phyloP scores from a whole-genome alignment of 192 early-diverging fungal genomes.

The Gaertneriomyces sp. region DNA sequence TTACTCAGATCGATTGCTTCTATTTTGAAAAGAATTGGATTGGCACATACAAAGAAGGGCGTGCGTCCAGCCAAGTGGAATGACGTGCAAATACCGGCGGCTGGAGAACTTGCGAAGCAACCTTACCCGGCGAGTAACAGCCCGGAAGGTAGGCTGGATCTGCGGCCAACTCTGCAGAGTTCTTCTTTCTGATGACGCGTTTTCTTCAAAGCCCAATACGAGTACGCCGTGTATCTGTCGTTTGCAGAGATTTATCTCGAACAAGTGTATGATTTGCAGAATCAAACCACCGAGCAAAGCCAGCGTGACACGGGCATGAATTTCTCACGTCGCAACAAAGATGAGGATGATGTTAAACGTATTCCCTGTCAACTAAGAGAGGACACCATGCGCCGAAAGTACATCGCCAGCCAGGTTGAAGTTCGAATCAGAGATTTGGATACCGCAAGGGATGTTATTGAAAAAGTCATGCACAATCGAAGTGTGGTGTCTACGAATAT shows the following conservation, averaged over 20 bases:
- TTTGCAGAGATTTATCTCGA: conserved; percentile 16
- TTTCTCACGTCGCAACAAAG: conserved; percentile 1
- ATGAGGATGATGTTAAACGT: background rate
- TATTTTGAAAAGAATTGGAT: conserved; percentile 8
- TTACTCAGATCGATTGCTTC: conserved; percentile 13
- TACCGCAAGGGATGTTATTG: conserved; percentile 1
- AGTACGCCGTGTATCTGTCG: conserved; percentile 18
- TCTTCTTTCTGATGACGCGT: no score
- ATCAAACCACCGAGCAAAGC: background rate
- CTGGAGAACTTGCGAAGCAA: no score
- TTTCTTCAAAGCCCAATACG: conserved; percentile 2
- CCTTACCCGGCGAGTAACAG: no score
- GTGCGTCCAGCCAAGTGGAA: conserved; percentile 18
- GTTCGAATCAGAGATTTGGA: conserved; percentile 13
- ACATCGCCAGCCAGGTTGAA: conserved; percentile 17
- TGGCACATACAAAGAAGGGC: conserved; percentile 2
- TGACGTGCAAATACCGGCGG: conserved; percentile 7
- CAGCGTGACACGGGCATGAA: background rate
- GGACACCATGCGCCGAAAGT: conserved; percentile 11
- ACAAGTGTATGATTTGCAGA: conserved; percentile 17
- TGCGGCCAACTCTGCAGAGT: no score
- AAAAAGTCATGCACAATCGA: conserved; percentile 8
- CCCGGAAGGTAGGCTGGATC: no score
- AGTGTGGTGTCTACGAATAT: conserved; percentile 16
- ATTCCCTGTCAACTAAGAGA: conserved; percentile 6